These are phyloP conservation scores for Cyclostephanos tholiformis DNA, from an alignment of 108 stramenopile species.

Conservation along the genomic window DNA sequence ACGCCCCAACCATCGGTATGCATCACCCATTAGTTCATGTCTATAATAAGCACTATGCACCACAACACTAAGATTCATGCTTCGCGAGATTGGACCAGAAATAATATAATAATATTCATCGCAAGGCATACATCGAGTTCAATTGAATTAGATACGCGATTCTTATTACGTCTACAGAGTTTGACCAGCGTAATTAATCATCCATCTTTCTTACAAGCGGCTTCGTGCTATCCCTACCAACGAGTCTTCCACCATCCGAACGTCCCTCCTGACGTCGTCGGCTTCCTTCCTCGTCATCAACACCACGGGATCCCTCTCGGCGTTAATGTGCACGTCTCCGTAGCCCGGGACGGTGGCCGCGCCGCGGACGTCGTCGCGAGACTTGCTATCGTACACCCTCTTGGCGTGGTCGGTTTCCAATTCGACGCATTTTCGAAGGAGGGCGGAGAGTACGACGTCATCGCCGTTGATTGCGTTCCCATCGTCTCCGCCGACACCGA, in stretches of 20 bases:
- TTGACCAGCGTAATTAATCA: neutral
- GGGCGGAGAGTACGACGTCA: conserved; percentile 13
- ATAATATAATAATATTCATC: no score
- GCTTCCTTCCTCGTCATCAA: conserved; percentile 49
- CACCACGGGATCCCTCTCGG: conserved; percentile 73
- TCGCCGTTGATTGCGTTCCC: neutral
- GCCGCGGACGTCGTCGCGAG: conserved; percentile 82
- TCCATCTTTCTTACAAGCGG: conserved; percentile 29
- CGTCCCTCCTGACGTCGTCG: conserved; percentile 30
- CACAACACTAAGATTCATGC: no score
- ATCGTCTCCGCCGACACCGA: neutral
- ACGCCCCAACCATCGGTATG: no score
- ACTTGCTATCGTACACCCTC: conserved; percentile 67
- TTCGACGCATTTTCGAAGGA: conserved; percentile 51
- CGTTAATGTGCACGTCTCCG: conserved; percentile 59
- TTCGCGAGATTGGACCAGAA: no score
- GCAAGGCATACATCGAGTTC: no score
- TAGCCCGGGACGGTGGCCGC: conserved; percentile 79
- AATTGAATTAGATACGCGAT: no score
- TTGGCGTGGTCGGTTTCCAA: conserved; percentile 69
- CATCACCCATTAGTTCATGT: no score
- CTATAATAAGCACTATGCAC: no score
- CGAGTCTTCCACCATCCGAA: conserved; percentile 28
- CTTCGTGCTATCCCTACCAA: conserved; percentile 26
- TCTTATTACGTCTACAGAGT: no score